A percentile compares a stretch with the other conserved stretches of the same genome.
Conservation (phyloP, 306 rosid species). For the Quercus engelmannii region DNA sequence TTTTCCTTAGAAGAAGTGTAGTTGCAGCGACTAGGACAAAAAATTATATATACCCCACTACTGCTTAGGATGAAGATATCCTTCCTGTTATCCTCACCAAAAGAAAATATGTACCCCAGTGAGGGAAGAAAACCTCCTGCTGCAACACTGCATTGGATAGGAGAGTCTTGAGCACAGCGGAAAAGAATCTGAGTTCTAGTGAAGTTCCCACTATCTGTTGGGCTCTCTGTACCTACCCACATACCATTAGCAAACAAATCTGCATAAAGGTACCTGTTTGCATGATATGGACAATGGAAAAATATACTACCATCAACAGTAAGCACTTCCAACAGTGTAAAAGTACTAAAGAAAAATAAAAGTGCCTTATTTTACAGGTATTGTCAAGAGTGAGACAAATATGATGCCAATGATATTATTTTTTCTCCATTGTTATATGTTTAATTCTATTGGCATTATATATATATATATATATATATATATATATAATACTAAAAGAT, state of each 20-base stretch:
- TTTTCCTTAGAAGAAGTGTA: conserved; percentile 29
- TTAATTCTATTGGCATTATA: no score
- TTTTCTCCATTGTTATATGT: background rate
- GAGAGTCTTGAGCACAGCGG: conserved; percentile 17
- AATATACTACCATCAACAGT: background rate
- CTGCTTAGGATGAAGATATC: conserved; percentile 28
- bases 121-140: no score
- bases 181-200: background rate
- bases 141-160: no score
- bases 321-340: background rate
- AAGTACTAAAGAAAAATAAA: no score
- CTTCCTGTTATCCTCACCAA: conserved; percentile 34
- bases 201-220: conserved; percentile 35
- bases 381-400: background rate
- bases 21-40: conserved; percentile 34
- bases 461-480: no score
- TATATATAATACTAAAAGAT: no score
- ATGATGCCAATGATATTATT: background rate
- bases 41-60: conserved; percentile 28
- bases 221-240: conserved; percentile 35
- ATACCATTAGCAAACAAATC: conserved; percentile 29
- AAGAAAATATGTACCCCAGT: conserved; percentile 29
- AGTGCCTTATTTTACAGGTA: background rate
- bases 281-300: background rate
- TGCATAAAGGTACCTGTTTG: conserved; percentile 33